Evolutionary conservation across 106 monocot species (phyloP).

Genomic region (Allium sativum): DNA sequence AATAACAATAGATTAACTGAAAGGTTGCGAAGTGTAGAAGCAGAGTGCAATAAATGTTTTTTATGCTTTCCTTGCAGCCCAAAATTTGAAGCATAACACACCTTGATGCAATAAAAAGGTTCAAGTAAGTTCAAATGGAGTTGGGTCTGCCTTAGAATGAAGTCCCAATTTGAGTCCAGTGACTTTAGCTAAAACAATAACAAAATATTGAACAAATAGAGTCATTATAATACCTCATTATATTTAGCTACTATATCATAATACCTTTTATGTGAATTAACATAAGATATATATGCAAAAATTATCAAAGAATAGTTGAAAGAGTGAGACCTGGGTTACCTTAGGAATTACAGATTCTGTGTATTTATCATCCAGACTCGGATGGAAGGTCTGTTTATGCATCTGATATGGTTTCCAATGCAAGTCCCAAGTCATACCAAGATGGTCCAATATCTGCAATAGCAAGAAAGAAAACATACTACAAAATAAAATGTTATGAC

Average conservation of each 20-base stretch:
- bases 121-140: constrained; percentile 72
- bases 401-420: constrained; percentile 43
- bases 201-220: background rate
- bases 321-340: constrained; percentile 41
- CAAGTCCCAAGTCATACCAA: constrained; percentile 69
- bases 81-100: constrained; percentile 74
- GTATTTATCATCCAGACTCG: constrained; percentile 10
- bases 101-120: constrained; percentile 82
- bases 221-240: no score
- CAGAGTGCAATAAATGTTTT: constrained; percentile 75
- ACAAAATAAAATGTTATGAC: background rate
- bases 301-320: background rate
- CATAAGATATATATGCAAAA: background rate
- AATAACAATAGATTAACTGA: no score
- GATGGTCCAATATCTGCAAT: constrained; percentile 71
- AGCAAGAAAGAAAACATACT: constrained; percentile 2
- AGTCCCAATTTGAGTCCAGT: constrained; percentile 61
- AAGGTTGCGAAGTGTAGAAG: constrained; percentile 81
- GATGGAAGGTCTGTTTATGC: constrained; percentile 7
- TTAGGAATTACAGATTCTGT: constrained; percentile 38
- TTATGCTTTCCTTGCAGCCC: constrained; percentile 58
- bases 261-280: no score
- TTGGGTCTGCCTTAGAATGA: constrained; percentile 52
- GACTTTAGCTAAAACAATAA: constrained; percentile 35
- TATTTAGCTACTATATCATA: no score